Conservation (phyloP, 2,329 filamentous ascomycete species). For the Graphilbum fragrans region DNA sequence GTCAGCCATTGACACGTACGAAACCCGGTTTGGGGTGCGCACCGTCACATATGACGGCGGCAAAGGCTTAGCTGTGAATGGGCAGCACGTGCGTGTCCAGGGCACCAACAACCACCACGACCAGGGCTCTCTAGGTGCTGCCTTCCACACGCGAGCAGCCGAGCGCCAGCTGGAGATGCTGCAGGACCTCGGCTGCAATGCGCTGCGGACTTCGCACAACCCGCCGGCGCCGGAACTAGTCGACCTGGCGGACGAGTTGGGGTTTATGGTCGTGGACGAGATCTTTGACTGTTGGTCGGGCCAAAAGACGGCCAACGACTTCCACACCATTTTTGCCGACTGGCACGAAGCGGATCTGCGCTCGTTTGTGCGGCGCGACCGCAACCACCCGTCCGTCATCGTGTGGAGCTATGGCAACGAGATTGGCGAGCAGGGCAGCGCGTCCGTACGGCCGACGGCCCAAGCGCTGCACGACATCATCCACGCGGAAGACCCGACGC, state of each 20-base stretch:
- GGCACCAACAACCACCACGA: conserved; percentile 40
- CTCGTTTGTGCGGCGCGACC: conserved; percentile 37
- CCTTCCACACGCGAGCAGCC: conserved; percentile 35
- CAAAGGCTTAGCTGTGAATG: conserved; percentile 33
- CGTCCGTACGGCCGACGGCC: conserved; percentile 19
- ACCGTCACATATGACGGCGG: conserved; percentile 24
- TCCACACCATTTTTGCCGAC: conserved; percentile 36
- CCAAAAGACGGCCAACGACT: conserved; percentile 35
- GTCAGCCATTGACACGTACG: conserved; percentile 22
- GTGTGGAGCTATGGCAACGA: conserved; percentile 44
- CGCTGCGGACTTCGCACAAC: conserved; percentile 39
- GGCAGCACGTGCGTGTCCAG: conserved; percentile 27
- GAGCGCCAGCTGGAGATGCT: conserved; percentile 37
- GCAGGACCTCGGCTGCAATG: conserved; percentile 35
- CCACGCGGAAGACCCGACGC: conserved; percentile 32
- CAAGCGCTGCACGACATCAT: conserved; percentile 27
- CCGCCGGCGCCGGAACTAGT: conserved; percentile 37
- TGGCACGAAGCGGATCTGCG: conserved; percentile 42
- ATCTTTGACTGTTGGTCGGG: conserved; percentile 39
- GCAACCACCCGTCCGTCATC: conserved; percentile 41
- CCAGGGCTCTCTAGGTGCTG: conserved; percentile 34
- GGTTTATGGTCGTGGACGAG: conserved; percentile 39
- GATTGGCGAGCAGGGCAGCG: conserved; percentile 31
- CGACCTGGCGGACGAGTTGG: conserved; percentile 34
- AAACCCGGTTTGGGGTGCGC: conserved; percentile 38